Evolutionary conservation across 2,329 filamentous ascomycete genomes (phyloP), one percentile per base, ranked within the genome.

Genomic region (Periglandula ipomoeae): DNA sequence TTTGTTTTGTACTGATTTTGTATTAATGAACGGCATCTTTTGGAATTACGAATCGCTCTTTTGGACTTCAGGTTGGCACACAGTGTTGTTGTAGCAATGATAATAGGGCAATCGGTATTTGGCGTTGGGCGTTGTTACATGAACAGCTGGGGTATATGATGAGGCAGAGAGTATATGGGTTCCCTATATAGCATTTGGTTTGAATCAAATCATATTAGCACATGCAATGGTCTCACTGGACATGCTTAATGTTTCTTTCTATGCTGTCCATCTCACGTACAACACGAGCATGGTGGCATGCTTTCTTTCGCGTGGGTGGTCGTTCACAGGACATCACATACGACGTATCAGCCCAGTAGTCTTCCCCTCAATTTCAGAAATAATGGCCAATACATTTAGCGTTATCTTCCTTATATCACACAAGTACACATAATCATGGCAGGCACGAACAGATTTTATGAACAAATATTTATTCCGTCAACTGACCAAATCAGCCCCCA

Each of bases 391-490:
- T n/a, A n/a, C n/a, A n/a, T n/a, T n/a, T n/a, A n/a, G n/a, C n/a
- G n/a, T n/a, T n/a, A n/a, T n/a, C n/a, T n/a, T n/a, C n/a, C n/a
- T n/a, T n/a, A n/a, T n/a, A n/a, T n/a, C n/a, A n/a, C n/a, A n/a
- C n/a, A n/a, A n/a, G 17, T 10, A 22, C 11, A 23, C 37, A 23
- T 22, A 6, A 11, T 39, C 19, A 39, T 19, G 11, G 20, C 9
- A 22, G 5, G 35, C 19, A 50, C 7, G n/a, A 17, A 13, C 13
- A 19, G 13, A 9, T 23, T 24, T 44, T 3, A 34, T 48, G 47
- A 52, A 55, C 30, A 52, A 46, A 26, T 50, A 50, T 48, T 43
- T 46, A 53, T 54, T 51, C 49, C 40, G 39, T 42, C 42, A 52
- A 44, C 46, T 48, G 38, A 48, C 48, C n/a, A 44, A 46, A 41